Evolutionary conservation across 2,329 filamentous ascomycete genomes (phyloP), one percentile per base, ranked within the genome.

Genomic region (Taxawa tesnikishii): DNA sequence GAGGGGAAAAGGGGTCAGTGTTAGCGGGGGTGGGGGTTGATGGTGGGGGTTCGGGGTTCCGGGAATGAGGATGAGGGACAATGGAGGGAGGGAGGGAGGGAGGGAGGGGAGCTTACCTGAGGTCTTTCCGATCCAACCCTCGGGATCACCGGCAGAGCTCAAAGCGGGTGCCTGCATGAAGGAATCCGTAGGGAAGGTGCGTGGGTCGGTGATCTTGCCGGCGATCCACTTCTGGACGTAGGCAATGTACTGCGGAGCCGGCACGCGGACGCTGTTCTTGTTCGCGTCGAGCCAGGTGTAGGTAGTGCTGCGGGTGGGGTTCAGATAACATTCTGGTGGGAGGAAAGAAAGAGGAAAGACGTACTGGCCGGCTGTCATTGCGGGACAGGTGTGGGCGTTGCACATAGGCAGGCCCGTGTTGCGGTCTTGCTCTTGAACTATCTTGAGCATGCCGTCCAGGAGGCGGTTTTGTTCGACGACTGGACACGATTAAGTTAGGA

Each of bases 151-250:
- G 16, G 69, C 63, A 11, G 67, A 58, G 40, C 68, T 73, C 13
- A 67, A 66, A 11, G 62, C 53, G 36, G 69, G 62, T 27, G 76
- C 70, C 27, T 75, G 65, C 43, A 71, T 77, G 12, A 79, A 81
- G 29, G 80, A 75, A 47, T 90, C 84, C 26, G 84, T 94, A 5
- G 88, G 88, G 61, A 96, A 94, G 59, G 93, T 83, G 51, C 73
- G 71, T 30, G 75, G 75, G 54, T 96, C 87, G 48, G 90, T 83
- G 42, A 94, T 84, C 63, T 96, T 96, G 60, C 85, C 84, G 17
- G 83, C 82, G 53, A 96, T 93, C 87, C 88, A 96, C 50, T 88
- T 83, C 61, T 94, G 87, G 55, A 96, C 92, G 15, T 94, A 75
- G 44, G 83, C 84, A 62, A 94, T 90, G 62, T 96, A 96, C 56